phyloP scores from a whole-genome alignment of 306 rosid species.

The Trifolium pratense region DNA sequence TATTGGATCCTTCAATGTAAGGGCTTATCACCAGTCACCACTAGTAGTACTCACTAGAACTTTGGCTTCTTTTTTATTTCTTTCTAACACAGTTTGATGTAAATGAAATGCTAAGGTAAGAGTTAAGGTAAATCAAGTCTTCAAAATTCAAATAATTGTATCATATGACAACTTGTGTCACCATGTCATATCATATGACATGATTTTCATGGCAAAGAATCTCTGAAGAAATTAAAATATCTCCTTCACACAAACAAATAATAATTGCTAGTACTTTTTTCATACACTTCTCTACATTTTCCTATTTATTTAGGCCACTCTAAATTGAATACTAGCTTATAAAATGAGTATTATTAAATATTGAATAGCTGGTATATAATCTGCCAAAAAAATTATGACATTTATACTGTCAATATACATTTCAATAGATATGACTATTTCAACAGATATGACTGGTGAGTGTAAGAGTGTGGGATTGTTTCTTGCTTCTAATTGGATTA shows the following conservation, averaged over 20 bases:
- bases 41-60: background rate
- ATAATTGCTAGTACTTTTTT: background rate
- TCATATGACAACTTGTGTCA: background rate
- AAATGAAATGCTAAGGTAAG: too few species aligned
- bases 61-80: background rate
- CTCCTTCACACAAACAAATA: conserved; percentile 5
- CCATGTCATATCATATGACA: conserved; percentile 5
- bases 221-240: conserved; percentile 16
- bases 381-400: too few species aligned
- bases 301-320: too few species aligned
- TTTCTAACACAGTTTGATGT: background rate
- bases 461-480: too few species aligned
- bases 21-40: background rate
- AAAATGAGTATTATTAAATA: too few species aligned
- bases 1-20: background rate
- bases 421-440: too few species aligned
- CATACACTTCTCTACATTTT: background rate
- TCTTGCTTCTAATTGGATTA: too few species aligned
- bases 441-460: too few species aligned
- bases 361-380: too few species aligned
- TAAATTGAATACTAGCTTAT: too few species aligned
- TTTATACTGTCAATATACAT: too few species aligned
- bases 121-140: too few species aligned
- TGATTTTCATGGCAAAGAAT: conserved; percentile 20
- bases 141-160: background rate